Evolutionary conservation across 768 basidiomycete genomes (phyloP).

Genomic region (Rickenella mellea): DNA sequence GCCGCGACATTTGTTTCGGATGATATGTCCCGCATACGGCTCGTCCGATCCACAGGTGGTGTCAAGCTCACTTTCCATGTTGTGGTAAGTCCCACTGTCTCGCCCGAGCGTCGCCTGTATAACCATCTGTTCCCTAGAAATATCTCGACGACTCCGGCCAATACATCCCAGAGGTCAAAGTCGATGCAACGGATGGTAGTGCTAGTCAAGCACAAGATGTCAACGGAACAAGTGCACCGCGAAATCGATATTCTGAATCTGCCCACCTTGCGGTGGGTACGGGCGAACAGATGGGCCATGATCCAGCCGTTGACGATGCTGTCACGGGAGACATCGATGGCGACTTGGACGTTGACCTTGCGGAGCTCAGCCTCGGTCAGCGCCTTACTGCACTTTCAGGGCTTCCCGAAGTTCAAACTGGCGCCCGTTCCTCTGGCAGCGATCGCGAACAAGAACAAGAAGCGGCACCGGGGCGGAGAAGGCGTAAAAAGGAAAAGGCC

Average conservation of each 20-base stretch:
- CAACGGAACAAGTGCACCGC: too few species aligned
- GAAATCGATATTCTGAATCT: slow-evolving; percentile 65
- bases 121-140: slow-evolving; percentile 24
- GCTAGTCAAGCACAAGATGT: slow-evolving; percentile 22
- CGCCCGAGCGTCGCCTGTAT: slow-evolving; percentile 1
- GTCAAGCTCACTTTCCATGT: slow-evolving; percentile 50
- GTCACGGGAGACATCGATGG: slow-evolving; percentile 49
- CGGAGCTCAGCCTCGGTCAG: slow-evolving; percentile 88
- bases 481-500: slow-evolving; percentile 22
- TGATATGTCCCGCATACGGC: slow-evolving; percentile 33
- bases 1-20: slow-evolving; percentile 35
- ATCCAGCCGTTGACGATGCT: slow-evolving; percentile 40
- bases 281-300: slow-evolving; percentile 58
- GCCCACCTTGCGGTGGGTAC: slow-evolving; percentile 52
- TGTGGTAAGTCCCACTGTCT: slow-evolving; percentile 35
- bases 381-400: slow-evolving; percentile 70
- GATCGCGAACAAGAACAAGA: slow-evolving; percentile 32
- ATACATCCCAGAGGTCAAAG: slow-evolving; percentile 40
- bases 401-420: slow-evolving; percentile 25
- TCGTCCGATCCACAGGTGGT: slow-evolving; percentile 47
- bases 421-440: slow-evolving; percentile 29
- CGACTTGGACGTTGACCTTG: slow-evolving; percentile 70
- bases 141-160: slow-evolving; percentile 46
- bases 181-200: slow-evolving; percentile 23
- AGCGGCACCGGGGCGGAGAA: slow-evolving; percentile 10